Base-by-base conservation (phyloP, 2,329 filamentous ascomycete genomes). In the Colletotrichum spaethianum region DNA sequence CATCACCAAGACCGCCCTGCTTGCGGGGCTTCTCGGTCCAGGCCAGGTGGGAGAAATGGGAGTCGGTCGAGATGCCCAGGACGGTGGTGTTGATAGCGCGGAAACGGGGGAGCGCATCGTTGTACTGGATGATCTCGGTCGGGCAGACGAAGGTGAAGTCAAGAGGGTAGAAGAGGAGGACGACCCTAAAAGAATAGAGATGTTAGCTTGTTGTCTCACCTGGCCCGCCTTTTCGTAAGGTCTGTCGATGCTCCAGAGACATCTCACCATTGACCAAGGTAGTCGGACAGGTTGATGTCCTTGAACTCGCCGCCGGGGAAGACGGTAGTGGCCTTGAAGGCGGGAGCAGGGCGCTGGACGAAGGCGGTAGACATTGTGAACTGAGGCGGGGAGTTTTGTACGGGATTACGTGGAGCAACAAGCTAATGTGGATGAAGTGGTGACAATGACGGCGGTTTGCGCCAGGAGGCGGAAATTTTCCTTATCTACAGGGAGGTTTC, bases 121-220 rank as follows among this genome's bases (percentile, higher is more conserved):
- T 89, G 83, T 89, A 92, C 78, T 90, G 89, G 77, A 90, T 87
- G 82, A 92, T 91, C 82, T 92, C 89, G 78, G 88, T 90, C 36
- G 89, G 89, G 84, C 90, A 92, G 79, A 92, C 89, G 76, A 92
- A 92, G 75, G 90, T 91, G 86, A 90, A 92, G 77, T 91, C 90
- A 83, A 91, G 90, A 69, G 90, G 90, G 80, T 92, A 89, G 85
- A 92, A 92, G 75, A 89, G 87, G 42, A 92, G 88, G 76, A 92
- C 84, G 71, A 92, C 87, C 90, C 90, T 85, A 33, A n/a, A 56
- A 38, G 3, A 26, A 63, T 11, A 16, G 59, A 23, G 33, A 28
- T 23, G 52, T 69, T 60, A 72, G 69, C 26, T 44, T 12, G 0
- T 23, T 31, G 28, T 52, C 23, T 38, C 38, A 52, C 0, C 0